Base-by-base conservation (phyloP, 2,329 filamentous ascomycete genomes). In the Aschersonia sp. region DNA sequence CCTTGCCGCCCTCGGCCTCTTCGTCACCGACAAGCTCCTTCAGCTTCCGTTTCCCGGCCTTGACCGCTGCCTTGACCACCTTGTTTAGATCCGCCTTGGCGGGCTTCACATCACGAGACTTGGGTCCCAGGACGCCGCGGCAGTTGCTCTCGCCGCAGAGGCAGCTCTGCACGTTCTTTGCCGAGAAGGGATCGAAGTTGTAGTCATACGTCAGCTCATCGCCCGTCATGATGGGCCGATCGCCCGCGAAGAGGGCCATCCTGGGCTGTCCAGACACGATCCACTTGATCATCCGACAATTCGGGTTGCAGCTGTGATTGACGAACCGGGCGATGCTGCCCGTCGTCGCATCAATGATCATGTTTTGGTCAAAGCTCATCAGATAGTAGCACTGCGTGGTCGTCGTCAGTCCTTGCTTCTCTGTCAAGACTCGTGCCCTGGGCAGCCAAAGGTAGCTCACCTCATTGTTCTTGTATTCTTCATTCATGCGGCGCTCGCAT, bases 241-340 rank as follows among this genome's bases (percentile, higher is more conserved):
- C 84, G 32, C 90, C 90, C 10, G 92, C 92, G 62, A 98, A 98
- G 1, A 98, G 77, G 12, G 89, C 92, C 87, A 98, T 97, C 48
- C 92, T 81, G 41, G 90, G 90, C 62, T 94, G 88, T 31, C 89
- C 89, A 45, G 82, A 82, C 47, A 98, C 92, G 51, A 89, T 90
- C 87, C 88, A 95, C 64, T 95, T 97, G 58, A 94, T 87, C 89
- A 98, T 97, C 52, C 84, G 80, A 66, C 90, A 97, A 61, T 98
- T 98, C 3, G 92, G 92, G 49, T 86, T 83, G 66, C 92, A 98
- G 14, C 88, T 95, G 64, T 98, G 92, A 62, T 98, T 98, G 62
- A 98, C 89, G 63, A 98, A 98, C 48, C 92, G 84, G 58, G 92
- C 90, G 65, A 97, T 94, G 54, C 87, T 94, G 57, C 92, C 92